Conservation (phyloP, 2,329 filamentous ascomycete genomes). For the Zarea fungicola region DNA sequence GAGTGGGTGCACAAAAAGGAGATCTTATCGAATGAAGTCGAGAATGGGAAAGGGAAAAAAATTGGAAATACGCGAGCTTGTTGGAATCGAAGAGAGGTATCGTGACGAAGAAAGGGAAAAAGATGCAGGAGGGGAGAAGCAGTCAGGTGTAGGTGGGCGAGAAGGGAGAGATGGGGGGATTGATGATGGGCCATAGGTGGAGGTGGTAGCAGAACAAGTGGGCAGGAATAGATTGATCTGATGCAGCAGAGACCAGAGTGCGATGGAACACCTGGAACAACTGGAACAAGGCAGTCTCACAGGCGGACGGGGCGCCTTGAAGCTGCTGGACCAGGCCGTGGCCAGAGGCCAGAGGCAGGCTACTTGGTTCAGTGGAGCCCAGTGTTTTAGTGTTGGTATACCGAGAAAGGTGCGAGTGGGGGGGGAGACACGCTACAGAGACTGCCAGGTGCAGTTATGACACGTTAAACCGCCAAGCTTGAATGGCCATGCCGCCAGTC, state of each 20-base stretch:
- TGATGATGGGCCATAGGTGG: conserved; percentile 16
- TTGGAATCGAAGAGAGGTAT: conserved; percentile 15
- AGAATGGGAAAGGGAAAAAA: conserved; percentile 12
- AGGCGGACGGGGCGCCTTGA: too few relatives aligned
- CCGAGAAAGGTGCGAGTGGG: too few relatives aligned
- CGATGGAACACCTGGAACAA: not conserved
- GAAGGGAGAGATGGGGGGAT: conserved; percentile 15
- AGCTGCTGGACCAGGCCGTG: too few relatives aligned
- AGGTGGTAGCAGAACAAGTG: not conserved
- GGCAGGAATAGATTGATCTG: conserved; percentile 7
- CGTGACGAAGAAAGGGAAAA: conserved; percentile 9
- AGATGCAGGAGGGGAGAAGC: conserved; percentile 16
- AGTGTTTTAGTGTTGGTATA: too few relatives aligned
- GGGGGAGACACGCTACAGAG: too few relatives aligned
- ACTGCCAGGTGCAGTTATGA: too few relatives aligned
- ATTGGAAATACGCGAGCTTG: too few relatives aligned
- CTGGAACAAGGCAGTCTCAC: not conserved
- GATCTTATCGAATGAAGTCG: too few relatives aligned
- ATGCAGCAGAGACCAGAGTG: not conserved
- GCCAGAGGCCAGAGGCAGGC: too few relatives aligned
- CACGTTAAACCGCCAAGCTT: too few relatives aligned
- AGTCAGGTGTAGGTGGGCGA: conserved; percentile 17
- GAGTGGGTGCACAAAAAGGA: conserved; percentile 12
- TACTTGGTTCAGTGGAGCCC: too few relatives aligned
- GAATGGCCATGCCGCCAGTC: too few relatives aligned